These are phyloP conservation scores for Metschnikowia kunwiensis DNA, from an alignment of 805 yeast species.

Conservation along the genomic window DNA sequence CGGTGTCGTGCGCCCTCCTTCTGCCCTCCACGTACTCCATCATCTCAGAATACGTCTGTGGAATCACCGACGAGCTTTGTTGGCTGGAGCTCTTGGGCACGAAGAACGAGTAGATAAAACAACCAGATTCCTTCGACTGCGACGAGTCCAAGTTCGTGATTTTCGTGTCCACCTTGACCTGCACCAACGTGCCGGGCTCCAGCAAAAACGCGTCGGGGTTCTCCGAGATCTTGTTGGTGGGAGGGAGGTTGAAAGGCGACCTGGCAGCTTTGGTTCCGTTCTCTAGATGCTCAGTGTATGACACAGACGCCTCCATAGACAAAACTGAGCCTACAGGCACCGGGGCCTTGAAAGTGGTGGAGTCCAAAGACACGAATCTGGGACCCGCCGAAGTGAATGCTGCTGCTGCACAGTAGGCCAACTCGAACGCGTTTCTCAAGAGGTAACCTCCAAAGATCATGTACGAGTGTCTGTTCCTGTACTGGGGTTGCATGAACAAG, in stretches of 20 bases:
- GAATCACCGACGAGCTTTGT: slow-evolving; percentile 72
- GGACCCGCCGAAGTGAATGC: slow-evolving; percentile 84
- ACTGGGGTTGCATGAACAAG: slow-evolving; percentile 93
- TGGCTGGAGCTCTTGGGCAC: slow-evolving; percentile 58
- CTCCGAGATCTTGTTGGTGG: slow-evolving; percentile 53
- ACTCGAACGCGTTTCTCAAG: slow-evolving; percentile 87
- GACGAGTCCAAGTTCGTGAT: slow-evolving; percentile 67
- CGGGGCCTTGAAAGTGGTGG: slow-evolving; percentile 89
- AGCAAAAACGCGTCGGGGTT: slow-evolving; percentile 58
- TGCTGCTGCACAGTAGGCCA: slow-evolving; percentile 91
- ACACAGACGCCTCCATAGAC: slow-evolving; percentile 76
- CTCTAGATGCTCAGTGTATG: slow-evolving; percentile 80
- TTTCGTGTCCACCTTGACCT: slow-evolving; percentile 81
- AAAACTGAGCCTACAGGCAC: slow-evolving; percentile 94
- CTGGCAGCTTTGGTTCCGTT: slow-evolving; percentile 29
- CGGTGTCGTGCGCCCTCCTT: slow-evolving; percentile 84
- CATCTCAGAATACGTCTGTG: slow-evolving; percentile 88
- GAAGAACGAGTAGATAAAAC: slow-evolving; percentile 84
- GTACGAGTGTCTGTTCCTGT: slow-evolving; percentile 89
- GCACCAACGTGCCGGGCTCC: slow-evolving; percentile 83
- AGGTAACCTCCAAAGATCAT: slow-evolving; percentile 95
- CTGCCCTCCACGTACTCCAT: slow-evolving; percentile 87
- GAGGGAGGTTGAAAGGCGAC: slow-evolving; percentile 46
- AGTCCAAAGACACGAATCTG: slow-evolving; percentile 83
- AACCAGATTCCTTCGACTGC: slow-evolving; percentile 69